Evolutionary conservation across 2,329 filamentous ascomycete species (phyloP), one percentile per base, ranked within the genome.

Genomic region (Paraconiothyrium brasiliense): DNA sequence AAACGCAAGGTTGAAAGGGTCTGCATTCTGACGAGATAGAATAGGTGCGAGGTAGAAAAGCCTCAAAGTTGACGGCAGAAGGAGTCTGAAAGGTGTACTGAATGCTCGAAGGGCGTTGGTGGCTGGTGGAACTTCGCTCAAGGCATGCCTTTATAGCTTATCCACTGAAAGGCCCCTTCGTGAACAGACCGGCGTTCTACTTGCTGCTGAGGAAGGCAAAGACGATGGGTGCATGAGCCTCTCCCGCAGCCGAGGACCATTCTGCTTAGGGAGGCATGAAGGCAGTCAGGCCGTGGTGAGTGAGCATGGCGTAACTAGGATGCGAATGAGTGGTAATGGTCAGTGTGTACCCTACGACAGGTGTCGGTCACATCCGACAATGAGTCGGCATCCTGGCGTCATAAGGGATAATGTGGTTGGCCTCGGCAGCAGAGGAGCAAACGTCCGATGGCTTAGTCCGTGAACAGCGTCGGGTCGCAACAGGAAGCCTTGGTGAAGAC

Each of bases 241-340:
- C 57, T 22, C 51, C 47, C 44, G 57, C 27, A 64, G 61, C 61
- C 59, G 59, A 66, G 34, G 56, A 55, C 47, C 39, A 55, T 54
- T 51, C 34, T 57, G 49, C 54, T 54, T 48, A 30, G 49, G 47
- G 49, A 62, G 64, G 59, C 50, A 57, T 16, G 32, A 48, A 41
- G 61, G 57, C 59, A 34, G 49, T 37, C 48, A 58, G 58, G 61
- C 43, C 48, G 37, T 50, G 49, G 58, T 52, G 54, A 57, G 48
- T 46, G 60, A 58, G 35, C 55, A 56, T 51, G 43, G 46, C 52
- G 43, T 52, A 58, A 35, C 57, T 60, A 54, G 54, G 44, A 41
- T 58, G 16, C 24, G 43, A 41, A 52, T 24, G 46, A 34, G 48
- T 46, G 22, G 35, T 62, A 57, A 56, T 37, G 54, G 44, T 35